Evolutionary conservation across 129 eudicot species (phyloP), one percentile per base, ranked within the genome.

Genomic region (Centella asiatica): DNA sequence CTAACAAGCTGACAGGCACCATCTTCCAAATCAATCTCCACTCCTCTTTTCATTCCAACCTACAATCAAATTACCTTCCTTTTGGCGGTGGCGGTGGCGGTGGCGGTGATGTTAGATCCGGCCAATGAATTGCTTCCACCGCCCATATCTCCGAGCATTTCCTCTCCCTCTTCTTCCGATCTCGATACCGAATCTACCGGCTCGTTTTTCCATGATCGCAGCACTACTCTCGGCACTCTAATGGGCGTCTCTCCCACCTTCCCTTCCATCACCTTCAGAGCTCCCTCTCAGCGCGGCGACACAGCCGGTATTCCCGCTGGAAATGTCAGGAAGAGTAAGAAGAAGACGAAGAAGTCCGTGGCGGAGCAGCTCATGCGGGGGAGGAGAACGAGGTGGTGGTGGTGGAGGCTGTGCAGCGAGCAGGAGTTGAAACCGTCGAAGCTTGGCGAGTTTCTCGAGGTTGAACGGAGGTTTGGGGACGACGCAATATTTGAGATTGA

Each of bases 141-240:
- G 60, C 78, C 76, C 32, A 78, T 82, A 13, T 87, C 95, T 10
- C 95, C 95, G 23, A 80, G 85, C 34, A 69, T 60, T 24, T 87
- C 95, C 40, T 87, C 92, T 29, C 36, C 77, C 62, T 87, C 95
- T 2, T 87, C 92, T 13, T 87, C 92, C 46, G 95, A 83, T 87
- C 85, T 87, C 51, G 92, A 87, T 77, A 83, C 95, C 1, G 87
- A 87, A 78, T 87, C 95, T 0, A 83, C 95, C 53, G 92, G 92
- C 0, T 87, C 95, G 17, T 87, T 87, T 68, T 87, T 87, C 78
- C 95, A 70, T 37, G 95, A 87, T 72, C 78, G 92, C 32, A 83
- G 92, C 80, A 87, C 88, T 1, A 72, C 81, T 14, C 50, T 87
- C 37, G 95, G 95, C 6, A 87, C 83, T 4, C 79, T 87, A 0